A percentile compares a stretch with the other conserved stretches of the same genome.
phyloP scores from a whole-genome alignment of 2,329 filamentous ascomycete species.

The Aureobasidium uvarum region DNA sequence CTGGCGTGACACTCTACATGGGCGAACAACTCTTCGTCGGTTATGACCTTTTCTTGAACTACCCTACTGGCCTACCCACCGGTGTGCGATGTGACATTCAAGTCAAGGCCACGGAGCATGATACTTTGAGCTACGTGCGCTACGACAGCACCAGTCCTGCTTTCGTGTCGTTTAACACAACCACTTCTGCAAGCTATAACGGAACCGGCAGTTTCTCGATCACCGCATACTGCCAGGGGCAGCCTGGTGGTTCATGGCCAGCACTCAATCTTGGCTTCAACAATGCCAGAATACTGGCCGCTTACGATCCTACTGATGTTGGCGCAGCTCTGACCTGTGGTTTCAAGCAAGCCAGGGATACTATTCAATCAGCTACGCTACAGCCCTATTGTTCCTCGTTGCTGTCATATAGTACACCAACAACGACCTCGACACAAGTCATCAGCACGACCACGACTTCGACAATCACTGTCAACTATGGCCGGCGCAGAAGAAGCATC shows the following conservation, averaged over 20 bases:
- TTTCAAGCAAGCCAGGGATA: constrained; percentile 11
- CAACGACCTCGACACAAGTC: constrained; percentile 1
- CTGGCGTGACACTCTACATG: constrained; percentile 16
- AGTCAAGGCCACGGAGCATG: constrained; percentile 16
- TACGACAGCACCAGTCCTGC: constrained; percentile 21
- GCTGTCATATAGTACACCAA: constrained; percentile 14
- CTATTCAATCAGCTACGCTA: constrained; percentile 8
- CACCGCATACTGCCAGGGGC: constrained; percentile 20
- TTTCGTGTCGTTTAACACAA: constrained; percentile 14
- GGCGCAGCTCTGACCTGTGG: constrained; percentile 7
- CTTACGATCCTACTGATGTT: constrained; percentile 13
- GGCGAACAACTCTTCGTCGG: constrained; percentile 13
- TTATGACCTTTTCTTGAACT: constrained; percentile 19
- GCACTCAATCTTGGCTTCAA: constrained; percentile 18
- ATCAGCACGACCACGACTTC: constrained; percentile 17
- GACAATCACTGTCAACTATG: constrained; percentile 10
- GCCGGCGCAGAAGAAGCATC: neutral
- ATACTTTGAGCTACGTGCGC: constrained; percentile 22
- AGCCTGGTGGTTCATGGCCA: constrained; percentile 18
- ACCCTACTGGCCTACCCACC: constrained; percentile 9
- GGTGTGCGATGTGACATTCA: constrained; percentile 23
- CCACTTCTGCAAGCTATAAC: constrained; percentile 12
- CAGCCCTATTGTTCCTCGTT: constrained; percentile 23
- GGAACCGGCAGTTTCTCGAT: constrained; percentile 21
- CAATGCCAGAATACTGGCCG: constrained; percentile 16